These are phyloP conservation scores for Aquilaria yunnanensis DNA, from an alignment of 345 rosid species.

Conservation along the genomic window DNA sequence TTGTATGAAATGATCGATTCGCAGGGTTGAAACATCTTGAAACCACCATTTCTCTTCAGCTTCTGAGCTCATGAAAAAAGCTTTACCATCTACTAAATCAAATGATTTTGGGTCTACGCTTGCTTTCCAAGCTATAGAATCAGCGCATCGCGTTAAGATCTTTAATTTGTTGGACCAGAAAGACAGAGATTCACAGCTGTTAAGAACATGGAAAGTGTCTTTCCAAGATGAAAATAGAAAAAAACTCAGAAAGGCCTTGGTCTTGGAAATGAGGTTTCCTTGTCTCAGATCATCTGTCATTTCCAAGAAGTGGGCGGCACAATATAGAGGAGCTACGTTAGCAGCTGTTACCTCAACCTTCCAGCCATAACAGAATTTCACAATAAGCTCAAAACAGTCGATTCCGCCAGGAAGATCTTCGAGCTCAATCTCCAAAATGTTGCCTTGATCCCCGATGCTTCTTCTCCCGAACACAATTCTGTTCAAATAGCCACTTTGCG, in stretches of 20 bases:
- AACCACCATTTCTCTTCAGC: slow-evolving; percentile 41
- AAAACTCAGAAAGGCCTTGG: slow-evolving; percentile 34
- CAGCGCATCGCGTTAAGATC: slow-evolving; percentile 37
- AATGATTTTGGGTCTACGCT: slow-evolving; percentile 20
- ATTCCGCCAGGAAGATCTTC: slow-evolving; percentile 44
- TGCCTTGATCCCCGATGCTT: slow-evolving; percentile 14
- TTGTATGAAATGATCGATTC: slow-evolving; percentile 51
- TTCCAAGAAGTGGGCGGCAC: slow-evolving; percentile 51
- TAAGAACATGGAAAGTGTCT: slow-evolving; percentile 34
- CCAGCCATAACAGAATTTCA: slow-evolving; percentile 50
- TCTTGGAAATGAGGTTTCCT: slow-evolving; percentile 37
- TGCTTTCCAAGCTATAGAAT: slow-evolving; percentile 48
- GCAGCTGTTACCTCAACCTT: slow-evolving; percentile 40
- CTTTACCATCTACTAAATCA: slow-evolving; percentile 3
- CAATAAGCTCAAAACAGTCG: slow-evolving; percentile 29
- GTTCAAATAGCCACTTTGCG: slow-evolving; percentile 46
- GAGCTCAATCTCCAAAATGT: slow-evolving; percentile 17
- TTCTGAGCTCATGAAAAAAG: neutral
- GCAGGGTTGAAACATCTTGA: slow-evolving; percentile 43
- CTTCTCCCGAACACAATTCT: slow-evolving; percentile 33
- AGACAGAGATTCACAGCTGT: slow-evolving; percentile 38
- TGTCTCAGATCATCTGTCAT: slow-evolving; percentile 41
- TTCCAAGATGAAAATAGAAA: slow-evolving; percentile 42
- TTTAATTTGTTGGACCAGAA: slow-evolving; percentile 34
- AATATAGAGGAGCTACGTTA: slow-evolving; percentile 35